Percentiles rank a stretch among this genome's conserved stretches.
Evolutionary conservation across 352 stramenopile species (phyloP).

Genomic region (Pythium vanterpoolii): DNA sequence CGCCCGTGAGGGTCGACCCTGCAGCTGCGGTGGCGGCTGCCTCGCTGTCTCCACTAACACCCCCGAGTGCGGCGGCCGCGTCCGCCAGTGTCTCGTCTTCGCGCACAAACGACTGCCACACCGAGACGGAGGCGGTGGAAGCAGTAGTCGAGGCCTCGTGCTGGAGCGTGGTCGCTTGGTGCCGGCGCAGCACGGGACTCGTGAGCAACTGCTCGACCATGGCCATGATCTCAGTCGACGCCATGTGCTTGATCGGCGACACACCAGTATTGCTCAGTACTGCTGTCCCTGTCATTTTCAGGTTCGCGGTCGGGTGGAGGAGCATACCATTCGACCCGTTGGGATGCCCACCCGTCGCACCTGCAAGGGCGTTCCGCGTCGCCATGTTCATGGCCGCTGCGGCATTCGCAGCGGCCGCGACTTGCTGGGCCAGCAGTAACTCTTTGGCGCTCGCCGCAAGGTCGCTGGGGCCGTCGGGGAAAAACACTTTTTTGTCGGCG

Average conservation of each 20-base stretch:
- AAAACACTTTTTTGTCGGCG: constrained; percentile 42
- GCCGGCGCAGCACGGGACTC: constrained; percentile 14
- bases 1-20: constrained; percentile 18
- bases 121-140: not conserved
- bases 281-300: too few species aligned
- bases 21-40: not conserved
- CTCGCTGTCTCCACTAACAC: not conserved
- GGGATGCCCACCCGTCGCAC: not conserved
- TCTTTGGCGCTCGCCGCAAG: constrained; percentile 26
- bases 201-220: constrained; percentile 41
- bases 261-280: not conserved
- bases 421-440: constrained; percentile 19
- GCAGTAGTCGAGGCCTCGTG: not conserved
- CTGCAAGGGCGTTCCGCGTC: not conserved
- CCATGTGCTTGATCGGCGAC: constrained; percentile 24
- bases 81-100: constrained; percentile 29
- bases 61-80: not conserved
- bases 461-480: constrained; percentile 26
- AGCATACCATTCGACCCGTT: not conserved
- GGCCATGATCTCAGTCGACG: constrained; percentile 31
- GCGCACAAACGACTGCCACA: constrained; percentile 36
- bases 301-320: not conserved
- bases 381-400: constrained; percentile 11
- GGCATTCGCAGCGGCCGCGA: constrained; percentile 15
- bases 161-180: constrained; percentile 11